Evolutionary conservation across 2,329 filamentous ascomycete genomes (phyloP).

Genomic region (Aspergillus brasiliensis): DNA sequence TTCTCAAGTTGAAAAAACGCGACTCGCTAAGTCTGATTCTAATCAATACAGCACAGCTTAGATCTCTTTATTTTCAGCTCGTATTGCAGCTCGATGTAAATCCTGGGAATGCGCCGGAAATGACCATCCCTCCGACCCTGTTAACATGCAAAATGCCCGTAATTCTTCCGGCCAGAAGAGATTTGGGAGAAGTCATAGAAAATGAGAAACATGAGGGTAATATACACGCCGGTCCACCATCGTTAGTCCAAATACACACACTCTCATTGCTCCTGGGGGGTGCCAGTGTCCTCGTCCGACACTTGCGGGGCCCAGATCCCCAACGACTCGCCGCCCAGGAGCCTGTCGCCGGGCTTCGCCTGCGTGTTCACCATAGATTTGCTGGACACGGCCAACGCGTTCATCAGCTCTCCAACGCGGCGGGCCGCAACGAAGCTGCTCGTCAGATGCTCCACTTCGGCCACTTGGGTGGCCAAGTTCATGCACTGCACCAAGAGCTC

Average conservation of each 20-base stretch:
- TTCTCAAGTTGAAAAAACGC: too few species aligned
- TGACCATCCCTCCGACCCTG: not conserved
- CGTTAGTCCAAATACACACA: slow-evolving; percentile 6
- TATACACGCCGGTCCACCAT: slow-evolving; percentile 6
- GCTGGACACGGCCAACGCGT: slow-evolving; percentile 74
- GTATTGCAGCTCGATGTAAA: not conserved
- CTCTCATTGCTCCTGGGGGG: slow-evolving; percentile 7
- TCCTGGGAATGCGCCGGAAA: not conserved
- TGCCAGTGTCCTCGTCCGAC: slow-evolving; percentile 27
- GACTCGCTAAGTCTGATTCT: too few species aligned
- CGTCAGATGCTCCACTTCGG: slow-evolving; percentile 68
- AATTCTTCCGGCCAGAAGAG: not conserved
- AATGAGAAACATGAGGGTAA: slow-evolving; percentile 8
- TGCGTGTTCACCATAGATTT: slow-evolving; percentile 65
- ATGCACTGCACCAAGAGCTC: slow-evolving; percentile 81
- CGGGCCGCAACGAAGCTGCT: slow-evolving; percentile 64
- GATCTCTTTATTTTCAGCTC: slow-evolving; percentile 2
- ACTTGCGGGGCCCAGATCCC: slow-evolving; percentile 43
- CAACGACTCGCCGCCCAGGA: slow-evolving; percentile 37
- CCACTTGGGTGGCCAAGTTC: slow-evolving; percentile 80
- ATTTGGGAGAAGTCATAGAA: not conserved
- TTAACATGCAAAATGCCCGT: not conserved
- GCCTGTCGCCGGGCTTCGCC: slow-evolving; percentile 46
- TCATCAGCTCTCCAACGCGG: slow-evolving; percentile 74
- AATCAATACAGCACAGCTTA: not conserved